Evolutionary conservation across 2,329 filamentous ascomycete genomes (phyloP), one percentile per base, ranked within the genome.

Genomic region (Aquanectria penicillioides): DNA sequence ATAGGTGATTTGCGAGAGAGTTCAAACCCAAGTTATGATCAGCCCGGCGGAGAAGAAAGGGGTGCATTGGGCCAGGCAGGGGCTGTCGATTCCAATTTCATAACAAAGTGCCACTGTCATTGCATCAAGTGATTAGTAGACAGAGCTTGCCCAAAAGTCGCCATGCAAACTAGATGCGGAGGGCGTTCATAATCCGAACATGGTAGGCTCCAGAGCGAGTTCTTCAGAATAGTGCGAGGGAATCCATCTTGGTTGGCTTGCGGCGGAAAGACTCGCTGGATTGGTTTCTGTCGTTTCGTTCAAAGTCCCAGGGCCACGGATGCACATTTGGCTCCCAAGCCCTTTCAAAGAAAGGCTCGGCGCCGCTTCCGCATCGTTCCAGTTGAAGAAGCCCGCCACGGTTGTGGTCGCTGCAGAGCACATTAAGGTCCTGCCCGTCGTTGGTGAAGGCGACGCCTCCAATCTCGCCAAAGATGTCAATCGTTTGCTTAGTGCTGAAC

Each of bases 391-490:
- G 73, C 2, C 91, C 91, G 29, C 91, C 91, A 31, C 90, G 85
- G 51, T 80, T 77, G 31, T 74, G 74, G 67, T 94, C 91, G 44
- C 83, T 84, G 67, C 90, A 91, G 9, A 91, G 83, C 2, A 92
- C 80, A 49, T 87, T 83, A n/a, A 94, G 74, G 53, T 89, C 85
- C 52, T 85, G 82, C 0, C 90, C 91, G 44, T 87, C 86, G 34
- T 89, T 85, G 5, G 88, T 80, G 63, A 93, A 88, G 17, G 82
- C 80, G 4, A 91, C 77, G 15, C 91, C 91, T 7, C 86, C 90
- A 58, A 92, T 86, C 68, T 92, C 89, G 29, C 91, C 90, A 73
- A 94, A 93, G 53, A 93, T 83, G 60, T 91, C 89, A 9, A 94
- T 76, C 0, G 84, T 86, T 73, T 94, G 91, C 72, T 87, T 87